Conservation (phyloP, 148 eudicot genomes). For the Rhododendron ovatum region DNA sequence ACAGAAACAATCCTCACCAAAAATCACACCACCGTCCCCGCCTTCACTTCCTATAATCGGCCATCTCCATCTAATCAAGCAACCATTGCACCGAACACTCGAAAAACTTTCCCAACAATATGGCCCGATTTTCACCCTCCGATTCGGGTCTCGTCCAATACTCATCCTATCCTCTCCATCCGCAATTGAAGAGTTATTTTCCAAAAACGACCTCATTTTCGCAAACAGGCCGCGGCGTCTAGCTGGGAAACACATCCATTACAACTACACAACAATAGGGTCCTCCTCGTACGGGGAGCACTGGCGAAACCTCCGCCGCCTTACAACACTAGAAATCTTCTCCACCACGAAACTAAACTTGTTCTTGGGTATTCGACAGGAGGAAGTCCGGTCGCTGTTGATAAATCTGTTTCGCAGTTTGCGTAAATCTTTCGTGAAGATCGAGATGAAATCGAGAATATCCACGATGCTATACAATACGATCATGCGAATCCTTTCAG, state of each 20-base stretch:
- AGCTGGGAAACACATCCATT: neutral
- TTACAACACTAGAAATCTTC: neutral
- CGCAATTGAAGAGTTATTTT: neutral
- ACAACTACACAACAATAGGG: neutral
- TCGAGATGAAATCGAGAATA: too few species aligned
- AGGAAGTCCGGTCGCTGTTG: conserved; percentile 22
- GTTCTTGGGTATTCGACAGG: conserved; percentile 9
- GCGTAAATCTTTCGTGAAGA: too few species aligned
- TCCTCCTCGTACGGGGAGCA: neutral
- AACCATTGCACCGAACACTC: conserved; percentile 3
- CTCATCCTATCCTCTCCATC: conserved; percentile 14
- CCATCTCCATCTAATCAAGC: conserved; percentile 12
- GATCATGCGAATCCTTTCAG: too few species aligned
- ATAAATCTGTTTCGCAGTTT: conserved; percentile 1
- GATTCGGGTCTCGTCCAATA: neutral
- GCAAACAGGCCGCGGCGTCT: conserved; percentile 4
- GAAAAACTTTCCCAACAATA: neutral
- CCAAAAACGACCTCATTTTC: conserved; percentile 9
- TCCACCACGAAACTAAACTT: neutral
- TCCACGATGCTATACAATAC: too few species aligned
- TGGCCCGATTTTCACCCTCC: neutral
- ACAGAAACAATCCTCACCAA: neutral
- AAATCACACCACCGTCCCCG: conserved; percentile 2
- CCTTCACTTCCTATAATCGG: conserved; percentile 10
- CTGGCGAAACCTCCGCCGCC: neutral